Base-by-base conservation (phyloP, 257 asterid genomes). In the Ocimum tenuiflorum region DNA sequence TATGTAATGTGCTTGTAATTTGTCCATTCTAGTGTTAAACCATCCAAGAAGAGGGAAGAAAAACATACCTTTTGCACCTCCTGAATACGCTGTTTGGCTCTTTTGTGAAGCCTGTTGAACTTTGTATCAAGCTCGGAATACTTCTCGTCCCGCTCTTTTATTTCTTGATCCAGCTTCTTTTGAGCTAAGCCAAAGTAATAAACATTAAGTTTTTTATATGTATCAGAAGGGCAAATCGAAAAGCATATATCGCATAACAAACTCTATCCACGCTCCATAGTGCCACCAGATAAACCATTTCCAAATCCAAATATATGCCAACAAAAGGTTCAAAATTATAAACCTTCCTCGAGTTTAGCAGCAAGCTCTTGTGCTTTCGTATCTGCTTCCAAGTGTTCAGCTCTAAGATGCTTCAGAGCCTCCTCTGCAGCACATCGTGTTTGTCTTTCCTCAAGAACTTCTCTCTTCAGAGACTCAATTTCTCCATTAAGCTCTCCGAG, bases 1-100 rank as follows among this genome's bases (percentile, higher is more conserved):
- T 31, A 2, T 31, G 36, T 31, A 15, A 47, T 66, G 67, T 41
- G 55, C 42, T 51, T 22, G n/a, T 31, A 46, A 24, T 20, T 36
- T 19, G 43, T 6, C 41, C 47, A 20, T 7, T 56, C 55, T 1
- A 12, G 9, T 4, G 15, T 19, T n/a, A 27, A 61, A 35, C 66
- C 69, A 48, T n/a, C 29, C 63, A 24, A 8, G 18, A 73, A 48
- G 47, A 6, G 63, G 56, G 7, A 43, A 33, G 60, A 19, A 31
- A 49, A 68, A 35, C 65, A n/a, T 83, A 90, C 99, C 87, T 94
- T 94, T 60, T 94, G 99, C 78, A 94, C 92, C 68, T 94, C 99
- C 79, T 94, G 99, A 75, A 94, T 94, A 20, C 97, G 97, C 73
- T 89, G 99, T 76, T 94, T 94, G 74, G 99, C 99, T 77, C 99